A percentile compares a stretch with the other conserved stretches of the same genome.
Evolutionary conservation across 148 eudicot genomes (phyloP).

Genomic region (Selenicereus undatus): DNA sequence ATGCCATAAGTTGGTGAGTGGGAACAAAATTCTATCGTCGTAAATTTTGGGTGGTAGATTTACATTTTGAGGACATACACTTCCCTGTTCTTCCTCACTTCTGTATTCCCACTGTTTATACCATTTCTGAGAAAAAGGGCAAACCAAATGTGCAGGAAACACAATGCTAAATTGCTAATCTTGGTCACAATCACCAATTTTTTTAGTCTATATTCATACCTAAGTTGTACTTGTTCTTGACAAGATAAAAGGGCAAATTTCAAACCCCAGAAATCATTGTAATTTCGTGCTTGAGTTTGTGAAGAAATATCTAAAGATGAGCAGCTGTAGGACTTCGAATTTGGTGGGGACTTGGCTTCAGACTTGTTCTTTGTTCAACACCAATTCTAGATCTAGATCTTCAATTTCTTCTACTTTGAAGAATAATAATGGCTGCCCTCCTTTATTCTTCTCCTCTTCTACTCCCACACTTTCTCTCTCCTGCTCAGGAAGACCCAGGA

Average conservation of each 20-base stretch:
- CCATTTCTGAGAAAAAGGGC: background rate
- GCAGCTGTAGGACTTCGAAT: constrained; percentile 19
- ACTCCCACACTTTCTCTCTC: constrained; percentile 10
- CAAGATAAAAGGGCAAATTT: background rate
- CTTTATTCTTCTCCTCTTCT: background rate
- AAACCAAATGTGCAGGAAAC: constrained; percentile 1
- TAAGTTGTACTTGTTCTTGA: background rate
- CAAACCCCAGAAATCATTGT: background rate
- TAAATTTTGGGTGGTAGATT: constrained; percentile 11
- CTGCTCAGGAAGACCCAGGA: background rate
- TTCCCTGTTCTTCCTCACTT: background rate
- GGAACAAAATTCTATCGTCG: constrained; percentile 3
- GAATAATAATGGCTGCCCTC: constrained; percentile 17
- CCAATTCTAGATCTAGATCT: constrained; percentile 23
- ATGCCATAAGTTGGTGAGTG: background rate
- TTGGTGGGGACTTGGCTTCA: constrained; percentile 26
- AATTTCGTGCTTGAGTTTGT: background rate
- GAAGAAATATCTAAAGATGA: constrained; percentile 15
- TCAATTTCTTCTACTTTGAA: constrained; percentile 11
- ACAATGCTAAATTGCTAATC: background rate
- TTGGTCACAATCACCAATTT: constrained; percentile 5
- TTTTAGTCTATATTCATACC: background rate
- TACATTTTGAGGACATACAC: background rate
- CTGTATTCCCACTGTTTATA: background rate
- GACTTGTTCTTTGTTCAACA: constrained; percentile 3